phyloP scores from a whole-genome alignment of 2,329 filamentous ascomycete species.

The Didymella glomerata region DNA sequence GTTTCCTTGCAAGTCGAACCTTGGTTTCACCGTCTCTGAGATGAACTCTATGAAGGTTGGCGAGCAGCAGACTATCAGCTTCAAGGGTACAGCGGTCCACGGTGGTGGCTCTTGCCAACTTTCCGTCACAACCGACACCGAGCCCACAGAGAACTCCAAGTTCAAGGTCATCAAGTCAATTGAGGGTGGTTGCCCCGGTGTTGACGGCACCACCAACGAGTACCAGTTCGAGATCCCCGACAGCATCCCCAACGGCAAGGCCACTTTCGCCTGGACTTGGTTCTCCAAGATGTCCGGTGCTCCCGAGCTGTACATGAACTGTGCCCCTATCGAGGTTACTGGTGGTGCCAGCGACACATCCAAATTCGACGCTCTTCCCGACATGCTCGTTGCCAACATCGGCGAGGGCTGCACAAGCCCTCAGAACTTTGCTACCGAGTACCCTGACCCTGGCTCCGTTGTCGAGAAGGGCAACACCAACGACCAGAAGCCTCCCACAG shows the following conservation, averaged over 20 bases:
- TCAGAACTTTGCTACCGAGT: slow-evolving; percentile 65
- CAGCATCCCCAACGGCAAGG: slow-evolving; percentile 76
- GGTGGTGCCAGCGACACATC: slow-evolving; percentile 60
- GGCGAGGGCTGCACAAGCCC: slow-evolving; percentile 60
- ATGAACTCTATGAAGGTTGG: slow-evolving; percentile 68
- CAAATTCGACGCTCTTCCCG: slow-evolving; percentile 70
- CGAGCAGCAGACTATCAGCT: slow-evolving; percentile 66
- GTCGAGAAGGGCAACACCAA: slow-evolving; percentile 55
- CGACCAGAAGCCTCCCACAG: slow-evolving; percentile 32
- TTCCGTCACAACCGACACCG: slow-evolving; percentile 72
- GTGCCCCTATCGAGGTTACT: slow-evolving; percentile 75
- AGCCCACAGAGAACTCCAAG: slow-evolving; percentile 61
- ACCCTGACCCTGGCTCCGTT: slow-evolving; percentile 71
- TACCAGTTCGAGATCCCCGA: slow-evolving; percentile 77
- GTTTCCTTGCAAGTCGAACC: slow-evolving; percentile 73
- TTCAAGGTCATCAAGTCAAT: slow-evolving; percentile 94
- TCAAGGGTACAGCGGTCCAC: slow-evolving; percentile 79
- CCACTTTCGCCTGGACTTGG: slow-evolving; percentile 91
- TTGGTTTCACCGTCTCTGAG: slow-evolving; percentile 40
- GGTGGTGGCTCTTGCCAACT: slow-evolving; percentile 93
- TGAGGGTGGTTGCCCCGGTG: slow-evolving; percentile 82
- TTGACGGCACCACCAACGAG: slow-evolving; percentile 64
- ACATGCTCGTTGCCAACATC: slow-evolving; percentile 78
- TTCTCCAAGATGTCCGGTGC: slow-evolving; percentile 81
- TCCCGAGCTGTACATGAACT: slow-evolving; percentile 92